Evolutionary conservation across 805 yeast genomes (phyloP).

Genomic region (Lipomyces orientalis): DNA sequence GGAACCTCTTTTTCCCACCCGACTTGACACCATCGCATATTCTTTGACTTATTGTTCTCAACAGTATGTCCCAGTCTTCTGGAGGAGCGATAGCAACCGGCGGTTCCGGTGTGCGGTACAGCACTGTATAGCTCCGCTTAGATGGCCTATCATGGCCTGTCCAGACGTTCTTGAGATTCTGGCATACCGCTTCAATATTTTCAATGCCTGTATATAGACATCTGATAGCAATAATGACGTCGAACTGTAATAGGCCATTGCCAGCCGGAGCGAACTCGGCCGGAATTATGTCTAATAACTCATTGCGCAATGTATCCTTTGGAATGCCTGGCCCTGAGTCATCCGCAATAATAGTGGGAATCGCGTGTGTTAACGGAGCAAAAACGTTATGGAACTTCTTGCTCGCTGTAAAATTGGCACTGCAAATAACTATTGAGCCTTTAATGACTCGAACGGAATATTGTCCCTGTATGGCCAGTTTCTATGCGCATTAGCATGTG

Average conservation of each 20-base stretch:
- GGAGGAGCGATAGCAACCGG: slow-evolving; percentile 33
- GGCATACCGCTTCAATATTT: slow-evolving; percentile 10
- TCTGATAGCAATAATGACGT: slow-evolving; percentile 36
- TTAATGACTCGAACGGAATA: slow-evolving; percentile 41
- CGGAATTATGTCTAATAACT: background rate
- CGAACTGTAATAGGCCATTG: slow-evolving; percentile 23
- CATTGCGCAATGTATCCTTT: background rate
- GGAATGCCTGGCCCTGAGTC: background rate
- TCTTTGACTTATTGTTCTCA: slow-evolving; percentile 30
- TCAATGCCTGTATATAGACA: slow-evolving; percentile 20
- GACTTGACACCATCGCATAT: background rate
- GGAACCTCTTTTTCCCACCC: slow-evolving; percentile 28
- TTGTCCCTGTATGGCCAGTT: slow-evolving; percentile 43
- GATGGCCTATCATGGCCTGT: background rate
- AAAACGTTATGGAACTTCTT: slow-evolving; percentile 21
- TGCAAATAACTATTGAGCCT: slow-evolving; percentile 44
- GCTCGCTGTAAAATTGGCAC: slow-evolving; percentile 39
- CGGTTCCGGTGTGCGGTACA: slow-evolving; percentile 21
- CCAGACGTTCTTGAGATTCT: slow-evolving; percentile 12
- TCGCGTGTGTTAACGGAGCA: slow-evolving; percentile 37
- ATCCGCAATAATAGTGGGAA: slow-evolving; percentile 26
- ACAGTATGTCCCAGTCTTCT: slow-evolving; percentile 34
- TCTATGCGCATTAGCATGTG: slow-evolving; percentile 14
- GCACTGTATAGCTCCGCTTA: slow-evolving; percentile 14
- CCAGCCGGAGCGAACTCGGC: background rate